Percentiles rank a stretch among this genome's conserved stretches.
These are phyloP conservation scores for Acacia concinna DNA, from an alignment of 331 rosid genomes.

Conservation along the genomic window DNA sequence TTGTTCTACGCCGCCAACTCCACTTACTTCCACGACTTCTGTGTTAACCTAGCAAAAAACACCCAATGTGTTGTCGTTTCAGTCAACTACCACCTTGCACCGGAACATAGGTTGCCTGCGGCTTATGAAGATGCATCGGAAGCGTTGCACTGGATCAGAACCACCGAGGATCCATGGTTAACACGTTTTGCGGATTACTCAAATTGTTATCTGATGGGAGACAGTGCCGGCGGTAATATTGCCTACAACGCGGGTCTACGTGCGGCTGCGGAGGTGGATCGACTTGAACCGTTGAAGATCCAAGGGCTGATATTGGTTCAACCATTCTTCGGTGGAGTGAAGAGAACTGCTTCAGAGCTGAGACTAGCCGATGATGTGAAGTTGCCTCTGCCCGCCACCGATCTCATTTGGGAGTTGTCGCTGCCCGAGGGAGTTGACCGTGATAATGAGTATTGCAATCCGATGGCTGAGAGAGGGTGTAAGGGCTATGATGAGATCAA, in stretches of 20 bases:
- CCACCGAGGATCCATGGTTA: conserved; percentile 48
- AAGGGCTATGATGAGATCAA: conserved; percentile 11
- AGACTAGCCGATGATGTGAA: conserved; percentile 20
- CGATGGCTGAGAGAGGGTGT: conserved; percentile 3
- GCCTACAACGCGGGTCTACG: conserved; percentile 51
- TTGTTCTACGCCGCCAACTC: conserved; percentile 38
- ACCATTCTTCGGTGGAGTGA: conserved; percentile 52
- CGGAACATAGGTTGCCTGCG: conserved; percentile 60
- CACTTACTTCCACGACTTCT: conserved; percentile 41
- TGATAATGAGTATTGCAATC: conserved; percentile 44
- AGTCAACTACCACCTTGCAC: conserved; percentile 59
- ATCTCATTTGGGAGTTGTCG: conserved; percentile 44
- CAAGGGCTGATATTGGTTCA: conserved; percentile 48
- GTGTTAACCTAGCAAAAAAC: conserved; percentile 30
- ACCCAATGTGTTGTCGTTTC: conserved; percentile 53
- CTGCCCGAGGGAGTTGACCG: conserved; percentile 47
- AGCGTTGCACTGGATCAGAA: conserved; percentile 47
- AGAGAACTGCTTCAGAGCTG: conserved; percentile 46
- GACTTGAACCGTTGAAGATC: conserved; percentile 36
- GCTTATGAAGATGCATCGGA: conserved; percentile 58
- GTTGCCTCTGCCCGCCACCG: conserved; percentile 34
- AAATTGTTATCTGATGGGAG: conserved; percentile 44
- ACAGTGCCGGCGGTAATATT: conserved; percentile 61
- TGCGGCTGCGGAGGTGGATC: conserved; percentile 30
- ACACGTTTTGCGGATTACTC: conserved; percentile 42